A percentile compares a stretch with the other conserved stretches of the same genome.
Conservation (phyloP, 352 stramenopile genomes). For the Blastocystis sp. region DNA sequence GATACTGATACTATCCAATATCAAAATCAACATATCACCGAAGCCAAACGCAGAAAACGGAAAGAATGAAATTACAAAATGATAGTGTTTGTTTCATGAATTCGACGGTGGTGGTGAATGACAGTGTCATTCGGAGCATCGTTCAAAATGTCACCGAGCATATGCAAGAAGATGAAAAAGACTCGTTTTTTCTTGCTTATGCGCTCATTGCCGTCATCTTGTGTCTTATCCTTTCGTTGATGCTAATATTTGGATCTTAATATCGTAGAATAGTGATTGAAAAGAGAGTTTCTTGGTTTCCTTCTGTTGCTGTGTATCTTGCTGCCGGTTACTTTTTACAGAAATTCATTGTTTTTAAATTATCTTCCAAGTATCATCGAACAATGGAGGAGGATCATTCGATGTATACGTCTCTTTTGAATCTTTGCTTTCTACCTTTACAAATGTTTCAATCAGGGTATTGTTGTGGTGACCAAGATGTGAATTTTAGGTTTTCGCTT, state of each 20-base stretch:
- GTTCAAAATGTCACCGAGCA: slow-evolving; percentile 33
- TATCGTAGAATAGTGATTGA: background rate
- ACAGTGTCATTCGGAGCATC: slow-evolving; percentile 14
- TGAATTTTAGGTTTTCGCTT: slow-evolving; percentile 7
- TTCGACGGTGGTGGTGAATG: background rate
- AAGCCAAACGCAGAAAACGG: background rate
- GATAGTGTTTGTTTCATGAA: slow-evolving; percentile 48
- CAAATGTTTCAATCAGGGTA: slow-evolving; percentile 42
- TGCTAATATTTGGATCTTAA: background rate
- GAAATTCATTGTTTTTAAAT: slow-evolving; percentile 5
- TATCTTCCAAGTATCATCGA: slow-evolving; percentile 8
- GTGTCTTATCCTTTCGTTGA: slow-evolving; percentile 16
- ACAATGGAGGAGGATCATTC: background rate
- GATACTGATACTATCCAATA: background rate
- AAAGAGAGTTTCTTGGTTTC: background rate
- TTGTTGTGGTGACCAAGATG: background rate
- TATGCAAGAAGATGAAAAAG: slow-evolving; percentile 49
- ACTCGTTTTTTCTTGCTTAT: slow-evolving; percentile 30
- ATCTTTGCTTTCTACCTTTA: slow-evolving; percentile 10
- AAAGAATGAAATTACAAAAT: slow-evolving; percentile 26
- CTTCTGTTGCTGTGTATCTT: background rate
- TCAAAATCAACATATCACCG: background rate
- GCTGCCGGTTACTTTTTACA: slow-evolving; percentile 11
- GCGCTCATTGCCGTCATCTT: background rate
- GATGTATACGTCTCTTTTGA: slow-evolving; percentile 21